phyloP scores from a whole-genome alignment of 495 filamentous ascomycete genomes.

The Margaritispora aquatica region DNA sequence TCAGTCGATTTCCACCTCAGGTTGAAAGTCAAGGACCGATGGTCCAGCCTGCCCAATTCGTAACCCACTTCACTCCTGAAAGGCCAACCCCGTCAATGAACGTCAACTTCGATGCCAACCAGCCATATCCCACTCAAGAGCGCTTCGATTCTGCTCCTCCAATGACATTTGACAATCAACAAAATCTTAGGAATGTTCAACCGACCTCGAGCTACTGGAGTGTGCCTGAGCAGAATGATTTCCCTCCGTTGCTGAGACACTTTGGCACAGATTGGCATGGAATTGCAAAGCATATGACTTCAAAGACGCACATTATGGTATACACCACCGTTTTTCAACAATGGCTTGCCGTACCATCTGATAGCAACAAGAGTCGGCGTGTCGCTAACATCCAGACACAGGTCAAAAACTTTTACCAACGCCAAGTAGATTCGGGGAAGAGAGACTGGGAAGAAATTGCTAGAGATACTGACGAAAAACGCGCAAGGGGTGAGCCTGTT shows the following conservation, averaged over 20 bases:
- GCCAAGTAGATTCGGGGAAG: constrained; percentile 54
- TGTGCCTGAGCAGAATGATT: constrained; percentile 82
- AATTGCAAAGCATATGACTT: constrained; percentile 81
- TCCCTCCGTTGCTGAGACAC: constrained; percentile 65
- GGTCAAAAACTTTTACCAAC: constrained; percentile 90
- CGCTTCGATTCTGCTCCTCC: constrained; percentile 27
- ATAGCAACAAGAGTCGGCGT: constrained; percentile 21
- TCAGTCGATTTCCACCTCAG: constrained; percentile 10
- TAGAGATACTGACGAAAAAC: constrained; percentile 63
- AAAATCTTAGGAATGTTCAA: constrained; percentile 37
- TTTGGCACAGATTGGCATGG: constrained; percentile 85
- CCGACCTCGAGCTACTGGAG: constrained; percentile 96
- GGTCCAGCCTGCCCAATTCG: constrained; percentile 20
- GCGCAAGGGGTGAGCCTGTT: constrained; percentile 62
- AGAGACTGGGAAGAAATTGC: constrained; percentile 62
- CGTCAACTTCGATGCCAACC: constrained; percentile 26
- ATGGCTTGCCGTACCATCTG: constrained; percentile 18
- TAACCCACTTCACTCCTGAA: constrained; percentile 35
- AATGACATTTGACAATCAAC: constrained; percentile 34
- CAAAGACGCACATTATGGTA: constrained; percentile 95
- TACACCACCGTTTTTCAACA: constrained; percentile 22
- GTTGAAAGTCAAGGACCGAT: constrained; percentile 15
- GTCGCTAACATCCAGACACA: constrained; percentile 37
- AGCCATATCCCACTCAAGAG: constrained; percentile 26
- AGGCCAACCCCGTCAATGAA: constrained; percentile 30